Evolutionary conservation across 148 eudicot species (phyloP).

Genomic region (Rhododendron simsii): DNA sequence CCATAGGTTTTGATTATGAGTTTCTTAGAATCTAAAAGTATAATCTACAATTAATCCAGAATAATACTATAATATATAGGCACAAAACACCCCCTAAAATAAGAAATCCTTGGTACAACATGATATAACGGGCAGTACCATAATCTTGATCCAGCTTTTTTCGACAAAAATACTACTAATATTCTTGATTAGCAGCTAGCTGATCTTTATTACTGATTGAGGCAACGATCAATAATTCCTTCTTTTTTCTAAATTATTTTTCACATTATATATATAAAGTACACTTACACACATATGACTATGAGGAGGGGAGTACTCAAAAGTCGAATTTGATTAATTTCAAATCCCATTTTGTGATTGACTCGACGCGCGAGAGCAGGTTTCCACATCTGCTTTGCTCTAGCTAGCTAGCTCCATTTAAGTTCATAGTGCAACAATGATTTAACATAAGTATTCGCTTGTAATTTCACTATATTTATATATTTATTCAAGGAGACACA

Average conservation of each 20-base stretch:
- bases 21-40: too few species aligned
- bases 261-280: not conserved
- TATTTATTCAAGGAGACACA: too few species aligned
- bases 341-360: not conserved
- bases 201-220: not conserved
- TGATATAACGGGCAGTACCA: not conserved
- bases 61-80: too few species aligned
- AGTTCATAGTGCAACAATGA: conserved; percentile 27
- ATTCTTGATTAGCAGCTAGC: too few species aligned
- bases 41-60: not conserved
- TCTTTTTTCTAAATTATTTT: not conserved
- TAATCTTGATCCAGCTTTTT: not conserved
- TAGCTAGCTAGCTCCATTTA: conserved; percentile 1
- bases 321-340: not conserved
- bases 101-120: too few species aligned
- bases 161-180: not conserved
- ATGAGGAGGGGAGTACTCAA: not conserved
- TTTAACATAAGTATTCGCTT: conserved; percentile 11
- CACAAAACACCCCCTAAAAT: too few species aligned
- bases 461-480: too few species aligned
- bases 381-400: conserved; percentile 28
- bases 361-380: not conserved
- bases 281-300: not conserved
- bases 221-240: not conserved
- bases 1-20: too few species aligned